Evolutionary conservation across 1,284 basidiomycete species (phyloP), one percentile per base, ranked within the genome.

Genomic region (Ustilago trichophora): DNA sequence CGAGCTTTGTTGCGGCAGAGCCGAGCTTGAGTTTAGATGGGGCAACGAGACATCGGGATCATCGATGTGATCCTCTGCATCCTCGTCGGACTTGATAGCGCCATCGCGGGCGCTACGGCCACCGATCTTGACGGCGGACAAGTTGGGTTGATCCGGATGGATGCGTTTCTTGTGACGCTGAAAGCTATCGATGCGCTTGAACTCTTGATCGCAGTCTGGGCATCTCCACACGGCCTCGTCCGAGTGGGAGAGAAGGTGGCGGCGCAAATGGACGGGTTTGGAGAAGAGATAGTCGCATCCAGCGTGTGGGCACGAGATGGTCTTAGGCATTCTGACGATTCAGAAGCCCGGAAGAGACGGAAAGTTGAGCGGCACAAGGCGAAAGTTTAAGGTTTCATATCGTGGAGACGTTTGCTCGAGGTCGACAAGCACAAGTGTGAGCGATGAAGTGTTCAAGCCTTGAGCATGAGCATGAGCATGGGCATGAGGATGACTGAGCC

Each of bases 141-240:
- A 26, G 11, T 49, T 44, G 21, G 53, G 64, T 44, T 51, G 35
- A 22, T 67, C 46, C 2, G 57, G 57, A 44, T 67, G 64, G 41
- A 67, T 67, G 29, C 64, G 65, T 27, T 64, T 69, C 54, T 58
- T 69, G 65, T 69, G 65, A 1, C 65, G 35, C 29, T 69, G 65
- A n/a, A 69, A 69, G 47, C 65, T 69, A 18, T 69, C 65, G 43
- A 69, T 69, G 26, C 65, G 65, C 19, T 69, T 69, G 55, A 69
- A 69, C 31, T 63, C 51, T 21, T 63, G 58, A 29, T 46, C 46
- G 50, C 65, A 69, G 37, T 59, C 47, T 19, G 65, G 65, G 13
- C 65, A 69, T 24, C 41, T 57, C 65, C 65, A 69, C 2, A 63
- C 43, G 19, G 59, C 31, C 25, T 54, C 47, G 35, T 63, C 50